Percentiles rank a stretch among this genome's conserved stretches.
These are phyloP conservation scores for Colletotrichum caudatum DNA, from an alignment of 2,329 filamentous ascomycete genomes.

Conservation along the genomic window DNA sequence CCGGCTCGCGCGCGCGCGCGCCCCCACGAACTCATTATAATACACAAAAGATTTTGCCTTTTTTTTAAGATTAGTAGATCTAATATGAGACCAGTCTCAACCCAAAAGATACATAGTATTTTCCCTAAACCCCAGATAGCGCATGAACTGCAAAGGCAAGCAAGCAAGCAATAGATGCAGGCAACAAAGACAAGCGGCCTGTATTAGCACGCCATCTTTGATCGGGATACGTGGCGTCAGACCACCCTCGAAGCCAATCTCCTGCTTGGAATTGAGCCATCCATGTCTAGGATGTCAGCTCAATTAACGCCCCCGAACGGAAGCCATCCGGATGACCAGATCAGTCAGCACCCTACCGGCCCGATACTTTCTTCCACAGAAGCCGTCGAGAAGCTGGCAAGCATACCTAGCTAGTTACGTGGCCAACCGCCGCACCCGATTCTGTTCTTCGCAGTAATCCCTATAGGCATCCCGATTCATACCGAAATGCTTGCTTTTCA, in stretches of 20 bases:
- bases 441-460: constrained; percentile 1
- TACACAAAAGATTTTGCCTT: not conserved
- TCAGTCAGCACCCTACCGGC: not conserved
- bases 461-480: not conserved
- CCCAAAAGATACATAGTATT: not conserved
- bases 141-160: constrained; percentile 24
- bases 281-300: not conserved
- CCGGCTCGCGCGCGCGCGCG: not conserved
- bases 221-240: constrained; percentile 4
- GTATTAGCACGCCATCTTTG: not conserved
- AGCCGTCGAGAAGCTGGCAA: constrained; percentile 22
- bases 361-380: constrained; percentile 7
- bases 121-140: constrained; percentile 2
- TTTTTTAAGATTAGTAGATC: not conserved
- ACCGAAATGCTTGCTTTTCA: constrained; percentile 31
- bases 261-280: not conserved
- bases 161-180: constrained; percentile 13
- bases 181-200: constrained; percentile 11
- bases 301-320: not conserved
- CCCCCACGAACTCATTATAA: not conserved
- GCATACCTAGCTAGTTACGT: not conserved
- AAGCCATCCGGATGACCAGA: not conserved
- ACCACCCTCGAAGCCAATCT: not conserved
- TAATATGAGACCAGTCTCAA: not conserved
- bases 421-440: constrained; percentile 9